Percentiles rank a stretch among this genome's conserved stretches.
Evolutionary conservation across 768 basidiomycete species (phyloP).

Genomic region (Boletus reticulatus): DNA sequence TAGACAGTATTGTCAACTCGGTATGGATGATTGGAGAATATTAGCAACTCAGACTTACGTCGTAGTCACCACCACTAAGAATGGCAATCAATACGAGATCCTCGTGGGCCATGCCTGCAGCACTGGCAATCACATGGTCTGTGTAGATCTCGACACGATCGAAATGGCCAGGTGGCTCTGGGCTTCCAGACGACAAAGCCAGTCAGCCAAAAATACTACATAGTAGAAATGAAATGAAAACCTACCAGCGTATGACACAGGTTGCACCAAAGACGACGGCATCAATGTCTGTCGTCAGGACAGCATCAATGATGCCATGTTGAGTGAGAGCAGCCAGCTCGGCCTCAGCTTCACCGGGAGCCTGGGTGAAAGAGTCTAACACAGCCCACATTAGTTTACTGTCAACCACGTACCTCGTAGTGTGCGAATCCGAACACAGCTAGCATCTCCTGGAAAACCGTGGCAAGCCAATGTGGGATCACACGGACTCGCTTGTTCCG

Average conservation of each 20-base stretch:
- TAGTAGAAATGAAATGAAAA: background rate
- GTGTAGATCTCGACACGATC: background rate
- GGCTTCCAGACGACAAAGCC: background rate
- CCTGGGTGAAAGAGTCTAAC: background rate
- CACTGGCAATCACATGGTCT: background rate
- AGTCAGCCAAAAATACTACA: background rate
- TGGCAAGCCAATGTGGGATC: too few species aligned
- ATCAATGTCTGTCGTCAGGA: background rate
- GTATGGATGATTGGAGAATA: too few species aligned
- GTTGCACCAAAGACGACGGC: background rate
- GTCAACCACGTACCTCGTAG: background rate
- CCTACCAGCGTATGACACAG: background rate
- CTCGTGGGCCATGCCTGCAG: too few species aligned
- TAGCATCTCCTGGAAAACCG: too few species aligned
- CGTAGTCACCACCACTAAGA: background rate
- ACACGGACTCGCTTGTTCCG: too few species aligned
- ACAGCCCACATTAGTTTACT: background rate
- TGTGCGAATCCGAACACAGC: background rate
- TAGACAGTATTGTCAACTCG: background rate
- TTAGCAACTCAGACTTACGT: background rate
- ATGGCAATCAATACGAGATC: background rate
- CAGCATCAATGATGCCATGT: background rate
- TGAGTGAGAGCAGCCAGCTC: background rate
- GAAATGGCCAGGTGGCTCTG: background rate
- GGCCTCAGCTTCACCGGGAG: background rate